Conservation (phyloP, 2,329 filamentous ascomycete genomes). For the Aspergillus hiratsukae region DNA sequence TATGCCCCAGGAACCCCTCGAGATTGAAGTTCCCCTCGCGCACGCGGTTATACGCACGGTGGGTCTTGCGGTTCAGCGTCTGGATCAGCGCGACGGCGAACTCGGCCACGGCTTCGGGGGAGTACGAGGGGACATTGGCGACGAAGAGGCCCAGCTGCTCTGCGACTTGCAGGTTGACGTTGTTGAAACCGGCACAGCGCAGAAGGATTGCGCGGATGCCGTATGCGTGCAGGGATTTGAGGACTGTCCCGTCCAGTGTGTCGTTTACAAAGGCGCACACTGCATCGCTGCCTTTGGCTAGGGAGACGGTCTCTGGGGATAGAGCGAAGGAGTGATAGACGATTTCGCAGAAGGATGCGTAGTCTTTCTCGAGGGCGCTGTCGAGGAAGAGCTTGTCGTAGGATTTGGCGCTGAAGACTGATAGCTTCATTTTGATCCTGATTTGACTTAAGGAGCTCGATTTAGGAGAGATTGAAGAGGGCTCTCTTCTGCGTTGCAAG, state of each 20-base stretch:
- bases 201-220: constrained; percentile 59
- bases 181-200: constrained; percentile 66
- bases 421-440: constrained; percentile 48
- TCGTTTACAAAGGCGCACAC: constrained; percentile 69
- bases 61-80: constrained; percentile 64
- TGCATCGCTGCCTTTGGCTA: constrained; percentile 52
- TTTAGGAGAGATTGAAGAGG: not conserved
- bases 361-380: constrained; percentile 30
- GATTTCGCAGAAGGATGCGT: constrained; percentile 43
- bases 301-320: constrained; percentile 50
- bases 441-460: not conserved
- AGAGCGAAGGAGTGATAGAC: constrained; percentile 58
- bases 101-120: constrained; percentile 65
- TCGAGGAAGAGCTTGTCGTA: constrained; percentile 58
- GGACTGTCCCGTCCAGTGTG: constrained; percentile 48
- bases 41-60: constrained; percentile 64
- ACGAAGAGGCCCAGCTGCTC: constrained; percentile 55
- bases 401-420: constrained; percentile 61
- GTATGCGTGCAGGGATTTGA: constrained; percentile 45
- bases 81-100: constrained; percentile 64
- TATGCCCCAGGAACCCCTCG: constrained; percentile 55
- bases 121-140: constrained; percentile 64
- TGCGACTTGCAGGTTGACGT: constrained; percentile 58
- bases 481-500: not conserved
- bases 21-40: constrained; percentile 66